Base-by-base conservation (phyloP, 345 rosid species). In the Psidium guajava region DNA sequence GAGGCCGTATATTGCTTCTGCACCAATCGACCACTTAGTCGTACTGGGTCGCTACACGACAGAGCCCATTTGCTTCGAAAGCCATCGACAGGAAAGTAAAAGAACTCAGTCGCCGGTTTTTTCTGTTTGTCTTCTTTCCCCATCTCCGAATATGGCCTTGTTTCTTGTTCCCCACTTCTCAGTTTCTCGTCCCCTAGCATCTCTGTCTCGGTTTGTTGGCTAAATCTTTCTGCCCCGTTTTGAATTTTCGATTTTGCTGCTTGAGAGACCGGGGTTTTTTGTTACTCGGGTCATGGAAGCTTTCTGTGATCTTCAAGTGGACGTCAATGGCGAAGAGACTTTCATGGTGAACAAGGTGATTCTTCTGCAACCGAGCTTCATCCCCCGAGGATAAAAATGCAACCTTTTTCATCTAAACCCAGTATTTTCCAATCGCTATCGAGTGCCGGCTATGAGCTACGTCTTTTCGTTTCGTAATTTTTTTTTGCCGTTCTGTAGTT, bases 281-380 rank as follows among this genome's bases (percentile, higher is more conserved):
- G 7, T 7, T 52, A 27, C 57, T 86, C 55, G 20, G 82, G 82
- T n/a, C 88, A 95, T 95, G 98, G 94, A 91, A 86, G 89, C 85
- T 89, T 90, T 92, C 89, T 95, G 98, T 92, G 94, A 92, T 90
- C 98, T 97, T 91, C 93, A 97, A 90, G 98, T 94, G 36, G 98
- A 97, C 90, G 92, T 97, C 88, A 97, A 97, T 89, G 98, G 98
- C 24, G 96, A 93, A 89, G 96, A 94, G 90, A 93, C 96, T 82
- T 92, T 94, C 90, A 83, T 95, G 89, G 93, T 97, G 53, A 88
- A 93, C 90, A 95, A 92, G 99, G 99, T 95, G 36, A 27, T 69
- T 69, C 25, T 69, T 36, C 77, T 36, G 47, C 80, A 69, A 69
- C 80, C 25, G 4, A 36, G 47, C 42, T 32, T 69, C 80, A 36